Evolutionary conservation across 176 grass and related monocot species (phyloP).

Genomic region (Bonia amplexicaulis): DNA sequence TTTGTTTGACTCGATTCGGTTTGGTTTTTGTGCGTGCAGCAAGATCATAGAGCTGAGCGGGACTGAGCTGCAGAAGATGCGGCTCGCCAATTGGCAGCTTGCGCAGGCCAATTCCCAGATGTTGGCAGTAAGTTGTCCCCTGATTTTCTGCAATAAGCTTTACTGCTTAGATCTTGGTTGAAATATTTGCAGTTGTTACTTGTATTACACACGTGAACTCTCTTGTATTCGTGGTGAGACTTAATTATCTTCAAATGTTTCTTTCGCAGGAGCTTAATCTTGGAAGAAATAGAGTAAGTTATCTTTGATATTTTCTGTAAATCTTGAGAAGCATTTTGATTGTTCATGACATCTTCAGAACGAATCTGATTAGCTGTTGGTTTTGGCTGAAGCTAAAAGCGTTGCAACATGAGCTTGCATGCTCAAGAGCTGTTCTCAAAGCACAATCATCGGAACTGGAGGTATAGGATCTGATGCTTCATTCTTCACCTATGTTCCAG

Average conservation of each 20-base stretch:
- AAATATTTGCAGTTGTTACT: neutral
- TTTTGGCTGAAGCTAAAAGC: constrained; percentile 40
- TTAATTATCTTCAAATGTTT: neutral
- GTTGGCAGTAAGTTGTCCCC: constrained; percentile 24
- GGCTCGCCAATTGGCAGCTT: constrained; percentile 47
- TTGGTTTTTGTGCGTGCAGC: constrained; percentile 26
- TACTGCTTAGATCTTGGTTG: neutral
- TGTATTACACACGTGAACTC: neutral
- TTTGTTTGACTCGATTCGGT: neutral
- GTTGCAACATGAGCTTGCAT: constrained; percentile 50
- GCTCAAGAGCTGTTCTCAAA: constrained; percentile 40
- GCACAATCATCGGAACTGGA: constrained; percentile 44
- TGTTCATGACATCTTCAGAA: neutral
- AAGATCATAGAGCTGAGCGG: constrained; percentile 28
- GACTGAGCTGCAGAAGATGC: constrained; percentile 44
- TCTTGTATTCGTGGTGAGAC: neutral
- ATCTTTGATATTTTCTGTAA: neutral
- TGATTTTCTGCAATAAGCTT: neutral
- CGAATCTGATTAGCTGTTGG: constrained; percentile 1
- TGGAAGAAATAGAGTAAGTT: constrained; percentile 47
- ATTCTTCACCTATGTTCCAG: neutral
- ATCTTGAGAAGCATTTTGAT: neutral
- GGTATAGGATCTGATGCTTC: constrained; percentile 16
- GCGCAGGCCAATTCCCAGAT: constrained; percentile 44
- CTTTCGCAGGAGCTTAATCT: constrained; percentile 48